Evolutionary conservation across 1,284 basidiomycete genomes (phyloP).

Genomic region (Psilocybe mexicana): DNA sequence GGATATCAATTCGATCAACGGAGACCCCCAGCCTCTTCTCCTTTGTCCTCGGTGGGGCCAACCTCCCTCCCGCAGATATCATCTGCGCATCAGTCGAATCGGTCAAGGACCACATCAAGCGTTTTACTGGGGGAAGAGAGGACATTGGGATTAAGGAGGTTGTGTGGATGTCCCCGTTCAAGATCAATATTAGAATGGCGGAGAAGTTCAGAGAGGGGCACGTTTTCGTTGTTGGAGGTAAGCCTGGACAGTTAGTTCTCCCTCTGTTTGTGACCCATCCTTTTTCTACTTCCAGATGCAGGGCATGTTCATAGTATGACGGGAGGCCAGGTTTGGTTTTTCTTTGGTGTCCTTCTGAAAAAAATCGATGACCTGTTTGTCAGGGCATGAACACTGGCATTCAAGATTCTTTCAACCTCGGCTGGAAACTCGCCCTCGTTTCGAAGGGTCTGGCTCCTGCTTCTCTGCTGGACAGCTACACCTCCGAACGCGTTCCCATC

Average conservation of each 20-base stretch:
- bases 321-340: slow-evolving; percentile 39
- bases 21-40: slow-evolving; percentile 35
- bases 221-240: slow-evolving; percentile 32
- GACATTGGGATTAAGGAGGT: slow-evolving; percentile 36
- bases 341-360: background rate
- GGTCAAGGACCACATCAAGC: slow-evolving; percentile 29
- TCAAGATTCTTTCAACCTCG: slow-evolving; percentile 38
- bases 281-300: slow-evolving; percentile 31
- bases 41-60: slow-evolving; percentile 29
- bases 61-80: slow-evolving; percentile 24
- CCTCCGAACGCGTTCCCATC: slow-evolving; percentile 41
- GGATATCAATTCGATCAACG: slow-evolving; percentile 32
- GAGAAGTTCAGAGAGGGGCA: slow-evolving; percentile 27
- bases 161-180: slow-evolving; percentile 31
- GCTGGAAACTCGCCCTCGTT: slow-evolving; percentile 49
- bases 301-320: slow-evolving; percentile 46
- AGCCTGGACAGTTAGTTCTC: background rate
- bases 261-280: too few relatives aligned
- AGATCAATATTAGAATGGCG: slow-evolving; percentile 31
- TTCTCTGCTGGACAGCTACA: slow-evolving; percentile 40
- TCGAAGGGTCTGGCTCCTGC: slow-evolving; percentile 35
- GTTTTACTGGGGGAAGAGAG: slow-evolving; percentile 28
- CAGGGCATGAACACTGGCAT: slow-evolving; percentile 38
- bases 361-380: background rate
- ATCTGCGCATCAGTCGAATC: slow-evolving; percentile 28